Evolutionary conservation across 192 early-diverging fungal species (phyloP).

Genomic region (Backusella tarrabulga): DNA sequence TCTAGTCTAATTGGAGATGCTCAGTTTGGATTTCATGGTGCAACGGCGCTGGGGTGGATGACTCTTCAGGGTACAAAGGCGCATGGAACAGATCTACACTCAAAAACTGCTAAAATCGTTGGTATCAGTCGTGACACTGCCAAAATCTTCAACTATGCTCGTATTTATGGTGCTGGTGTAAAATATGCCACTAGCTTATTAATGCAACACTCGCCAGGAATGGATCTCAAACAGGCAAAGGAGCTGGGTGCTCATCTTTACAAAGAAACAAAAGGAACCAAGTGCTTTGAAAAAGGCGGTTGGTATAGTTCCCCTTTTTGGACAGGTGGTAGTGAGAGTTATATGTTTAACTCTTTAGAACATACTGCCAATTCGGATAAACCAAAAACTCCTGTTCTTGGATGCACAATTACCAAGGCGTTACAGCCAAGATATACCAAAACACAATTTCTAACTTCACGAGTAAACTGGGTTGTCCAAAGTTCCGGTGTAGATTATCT

Average conservation of each 20-base stretch:
- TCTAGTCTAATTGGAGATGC: constrained; percentile 91
- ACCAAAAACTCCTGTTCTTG: constrained; percentile 84
- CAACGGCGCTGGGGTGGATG: constrained; percentile 96
- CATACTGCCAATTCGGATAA: constrained; percentile 67
- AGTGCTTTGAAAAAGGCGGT: constrained; percentile 27
- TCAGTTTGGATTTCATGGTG: constrained; percentile 90
- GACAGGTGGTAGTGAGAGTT: constrained; percentile 90
- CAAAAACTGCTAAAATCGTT: constrained; percentile 84
- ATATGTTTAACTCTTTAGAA: constrained; percentile 94
- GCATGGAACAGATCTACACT: constrained; percentile 89
- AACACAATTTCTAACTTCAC: constrained; percentile 73
- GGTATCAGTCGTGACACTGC: constrained; percentile 86
- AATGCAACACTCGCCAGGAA: constrained; percentile 73
- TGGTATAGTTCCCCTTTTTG: constrained; percentile 57
- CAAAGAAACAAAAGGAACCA: constrained; percentile 79
- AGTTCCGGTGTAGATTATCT: constrained; percentile 97
- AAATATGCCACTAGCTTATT: constrained; percentile 80
- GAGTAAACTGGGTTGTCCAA: constrained; percentile 98
- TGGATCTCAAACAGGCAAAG: constrained; percentile 62
- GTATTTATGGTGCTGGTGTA: constrained; percentile 94
- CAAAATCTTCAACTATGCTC: constrained; percentile 94
- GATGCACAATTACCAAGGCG: constrained; percentile 87
- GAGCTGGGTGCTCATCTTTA: constrained; percentile 73
- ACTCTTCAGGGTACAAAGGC: constrained; percentile 93
- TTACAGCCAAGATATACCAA: constrained; percentile 60